Base-by-base conservation (phyloP, 139 green algal species). In the Chlamydomonas eustigma region DNA sequence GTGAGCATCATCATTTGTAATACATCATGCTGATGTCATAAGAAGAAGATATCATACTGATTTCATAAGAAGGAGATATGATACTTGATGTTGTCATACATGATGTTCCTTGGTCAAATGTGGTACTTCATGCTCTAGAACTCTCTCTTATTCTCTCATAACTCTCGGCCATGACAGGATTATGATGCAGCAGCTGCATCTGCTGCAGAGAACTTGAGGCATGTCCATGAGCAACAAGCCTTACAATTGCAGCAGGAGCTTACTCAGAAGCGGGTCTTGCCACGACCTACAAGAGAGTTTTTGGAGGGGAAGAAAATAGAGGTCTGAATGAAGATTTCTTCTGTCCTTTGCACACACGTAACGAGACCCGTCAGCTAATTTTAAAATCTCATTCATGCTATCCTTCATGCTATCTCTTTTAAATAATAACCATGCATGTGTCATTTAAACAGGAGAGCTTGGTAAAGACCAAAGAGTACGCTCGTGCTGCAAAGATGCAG, bases 391-490 rank as follows among this genome's bases (percentile, higher is more conserved):
- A n/a, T n/a, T n/a, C 44, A 18, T 58, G 44, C 44, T 18, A 58
- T 28, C 44, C 44, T 58, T 58, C 12, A 58, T 12, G 44, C 18
- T 18, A 12, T 12, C 44, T 18, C 12, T 58, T 12, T 58, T 58
- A 58, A 58, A 18, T 58, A 58, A 18, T 28, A 58, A 28, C 18
- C 18, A 28, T 58, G 12, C 44, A 58, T 58, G 44, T 18, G n/a
- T n/a, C 44, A 28, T 22, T 12, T 22, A 28, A 22, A 68, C 52
- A 68, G 52, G 52, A 25, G 4, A 68, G 78, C 37, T 71, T 88
- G 34, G 83, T 71, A 22, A 83, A 81, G 76, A 66, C 38, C 5
- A 44, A 74, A 64, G 70, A 78, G 70, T 88, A 88, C 79, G 71
- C 39, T 24, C 71, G 75, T 63, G 83, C 83, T 2, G 75, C 68